phyloP scores from a whole-genome alignment of 805 yeast genomes.

The Cyberlindnera maritima region DNA sequence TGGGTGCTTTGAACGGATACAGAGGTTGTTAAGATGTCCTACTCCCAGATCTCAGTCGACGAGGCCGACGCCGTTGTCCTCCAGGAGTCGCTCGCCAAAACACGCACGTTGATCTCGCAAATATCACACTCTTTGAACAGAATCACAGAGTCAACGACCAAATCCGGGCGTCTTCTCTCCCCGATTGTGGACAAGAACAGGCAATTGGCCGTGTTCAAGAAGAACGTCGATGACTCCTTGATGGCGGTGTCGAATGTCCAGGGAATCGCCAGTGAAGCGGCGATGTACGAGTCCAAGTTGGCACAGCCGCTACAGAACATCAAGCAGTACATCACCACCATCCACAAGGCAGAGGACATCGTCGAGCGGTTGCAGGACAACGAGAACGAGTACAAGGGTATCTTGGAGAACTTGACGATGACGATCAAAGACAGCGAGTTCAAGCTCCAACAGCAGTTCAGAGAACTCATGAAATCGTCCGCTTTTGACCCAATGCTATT shows the following conservation, averaged over 20 bases:
- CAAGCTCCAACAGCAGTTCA: conserved; percentile 49
- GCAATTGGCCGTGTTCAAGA: conserved; percentile 49
- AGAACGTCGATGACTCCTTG: conserved; percentile 55
- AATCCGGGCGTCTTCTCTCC: conserved; percentile 60
- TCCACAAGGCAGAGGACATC: conserved; percentile 44
- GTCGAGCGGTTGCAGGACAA: conserved; percentile 32
- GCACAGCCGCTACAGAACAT: conserved; percentile 31
- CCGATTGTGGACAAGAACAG: conserved; percentile 70
- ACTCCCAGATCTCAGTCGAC: conserved; percentile 50
- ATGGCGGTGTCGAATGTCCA: conserved; percentile 45
- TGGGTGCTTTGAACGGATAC: too few species aligned
- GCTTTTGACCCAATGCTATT: conserved; percentile 46
- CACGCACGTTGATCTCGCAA: conserved; percentile 51
- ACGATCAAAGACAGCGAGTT: conserved; percentile 56
- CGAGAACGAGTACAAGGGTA: conserved; percentile 60
- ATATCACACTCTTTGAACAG: conserved; percentile 54
- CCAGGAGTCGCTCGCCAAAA: conserved; percentile 64
- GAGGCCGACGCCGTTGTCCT: conserved; percentile 84
- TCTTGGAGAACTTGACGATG: conserved; percentile 55
- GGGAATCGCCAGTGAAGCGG: conserved; percentile 46
- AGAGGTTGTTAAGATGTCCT: conserved; percentile 8
- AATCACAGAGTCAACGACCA: conserved; percentile 50
- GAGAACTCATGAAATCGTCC: conserved; percentile 38
- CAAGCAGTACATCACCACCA: conserved; percentile 37
- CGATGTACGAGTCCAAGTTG: conserved; percentile 37